phyloP scores from a whole-genome alignment of 148 eudicot genomes.

The Spergularia marina region DNA sequence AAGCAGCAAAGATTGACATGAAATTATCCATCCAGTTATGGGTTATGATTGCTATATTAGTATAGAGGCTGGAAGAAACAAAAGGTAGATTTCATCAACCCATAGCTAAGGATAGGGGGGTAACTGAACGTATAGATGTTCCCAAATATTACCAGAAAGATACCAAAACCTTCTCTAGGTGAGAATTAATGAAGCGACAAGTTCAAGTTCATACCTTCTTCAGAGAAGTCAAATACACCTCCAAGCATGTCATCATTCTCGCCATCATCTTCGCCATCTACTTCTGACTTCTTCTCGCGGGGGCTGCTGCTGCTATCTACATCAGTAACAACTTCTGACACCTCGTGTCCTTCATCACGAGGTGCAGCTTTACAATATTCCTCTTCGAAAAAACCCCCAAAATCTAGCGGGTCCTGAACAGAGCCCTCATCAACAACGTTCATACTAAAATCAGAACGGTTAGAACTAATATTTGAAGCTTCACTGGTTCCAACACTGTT shows the following conservation, averaged over 20 bases:
- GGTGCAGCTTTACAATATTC: slow-evolving; percentile 76
- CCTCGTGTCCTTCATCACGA: slow-evolving; percentile 47
- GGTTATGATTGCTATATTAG: too few relatives aligned
- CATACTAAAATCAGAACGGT: slow-evolving; percentile 74
- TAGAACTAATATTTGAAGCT: slow-evolving; percentile 62
- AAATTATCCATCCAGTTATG: too few relatives aligned
- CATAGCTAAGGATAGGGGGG: not conserved
- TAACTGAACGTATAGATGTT: not conserved
- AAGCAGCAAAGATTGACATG: too few relatives aligned
- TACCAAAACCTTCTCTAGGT: not conserved
- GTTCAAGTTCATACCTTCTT: slow-evolving; percentile 61
- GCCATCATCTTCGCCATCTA: slow-evolving; percentile 88
- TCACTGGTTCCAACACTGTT: slow-evolving; percentile 61
- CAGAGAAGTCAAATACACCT: slow-evolving; percentile 83
- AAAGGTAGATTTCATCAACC: not conserved
- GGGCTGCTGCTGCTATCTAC: slow-evolving; percentile 62
- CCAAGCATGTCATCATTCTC: slow-evolving; percentile 83
- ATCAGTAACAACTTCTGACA: slow-evolving; percentile 55
- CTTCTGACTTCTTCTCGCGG: slow-evolving; percentile 57
- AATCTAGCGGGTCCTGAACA: slow-evolving; percentile 55
- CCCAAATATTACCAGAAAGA: not conserved
- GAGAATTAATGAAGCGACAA: slow-evolving; percentile 5
- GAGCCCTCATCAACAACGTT: slow-evolving; percentile 68
- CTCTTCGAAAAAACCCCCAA: slow-evolving; percentile 71
- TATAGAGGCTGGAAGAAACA: not conserved